phyloP scores from a whole-genome alignment of 2,329 filamentous ascomycete genomes.

The Drechslerella dactyloides region DNA sequence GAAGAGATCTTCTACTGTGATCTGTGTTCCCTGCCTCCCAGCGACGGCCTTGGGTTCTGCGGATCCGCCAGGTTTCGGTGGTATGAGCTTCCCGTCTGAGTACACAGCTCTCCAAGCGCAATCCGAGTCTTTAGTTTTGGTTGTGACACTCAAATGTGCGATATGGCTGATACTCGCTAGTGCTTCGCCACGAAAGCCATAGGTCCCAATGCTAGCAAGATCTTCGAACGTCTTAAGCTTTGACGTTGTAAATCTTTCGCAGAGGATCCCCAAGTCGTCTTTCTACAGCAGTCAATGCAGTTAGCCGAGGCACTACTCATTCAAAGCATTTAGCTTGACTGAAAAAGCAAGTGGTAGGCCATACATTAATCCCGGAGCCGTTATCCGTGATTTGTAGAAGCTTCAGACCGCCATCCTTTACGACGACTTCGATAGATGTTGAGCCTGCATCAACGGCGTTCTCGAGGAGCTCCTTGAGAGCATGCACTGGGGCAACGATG shows the following conservation, averaged over 20 bases:
- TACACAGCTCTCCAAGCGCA: slow-evolving; percentile 92
- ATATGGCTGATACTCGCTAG: slow-evolving; percentile 98
- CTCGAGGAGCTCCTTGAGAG: slow-evolving; percentile 93
- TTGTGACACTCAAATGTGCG: slow-evolving; percentile 92
- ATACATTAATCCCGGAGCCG: slow-evolving; percentile 89
- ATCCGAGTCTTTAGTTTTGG: slow-evolving; percentile 84
- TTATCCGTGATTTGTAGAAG: slow-evolving; percentile 97
- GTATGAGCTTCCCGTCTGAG: slow-evolving; percentile 77
- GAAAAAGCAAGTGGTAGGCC: slow-evolving; percentile 55
- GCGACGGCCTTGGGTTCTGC: slow-evolving; percentile 86
- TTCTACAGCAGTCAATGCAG: slow-evolving; percentile 63
- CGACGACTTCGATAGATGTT: slow-evolving; percentile 84
- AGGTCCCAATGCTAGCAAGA: slow-evolving; percentile 84
- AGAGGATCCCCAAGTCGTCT: slow-evolving; percentile 89
- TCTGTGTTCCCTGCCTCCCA: slow-evolving; percentile 87
- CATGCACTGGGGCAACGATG: slow-evolving; percentile 94
- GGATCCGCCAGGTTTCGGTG: slow-evolving; percentile 84
- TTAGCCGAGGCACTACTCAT: slow-evolving; percentile 4
- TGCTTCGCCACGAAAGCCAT: slow-evolving; percentile 97
- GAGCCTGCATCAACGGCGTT: slow-evolving; percentile 98
- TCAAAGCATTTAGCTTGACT: not conserved
- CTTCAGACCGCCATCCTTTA: slow-evolving; percentile 95
- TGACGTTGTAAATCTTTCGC: slow-evolving; percentile 94
- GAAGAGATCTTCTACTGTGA: slow-evolving; percentile 95
- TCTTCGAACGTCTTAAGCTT: slow-evolving; percentile 95